Conservation (phyloP, 495 filamentous ascomycete species). For the Thozetella sp. region DNA sequence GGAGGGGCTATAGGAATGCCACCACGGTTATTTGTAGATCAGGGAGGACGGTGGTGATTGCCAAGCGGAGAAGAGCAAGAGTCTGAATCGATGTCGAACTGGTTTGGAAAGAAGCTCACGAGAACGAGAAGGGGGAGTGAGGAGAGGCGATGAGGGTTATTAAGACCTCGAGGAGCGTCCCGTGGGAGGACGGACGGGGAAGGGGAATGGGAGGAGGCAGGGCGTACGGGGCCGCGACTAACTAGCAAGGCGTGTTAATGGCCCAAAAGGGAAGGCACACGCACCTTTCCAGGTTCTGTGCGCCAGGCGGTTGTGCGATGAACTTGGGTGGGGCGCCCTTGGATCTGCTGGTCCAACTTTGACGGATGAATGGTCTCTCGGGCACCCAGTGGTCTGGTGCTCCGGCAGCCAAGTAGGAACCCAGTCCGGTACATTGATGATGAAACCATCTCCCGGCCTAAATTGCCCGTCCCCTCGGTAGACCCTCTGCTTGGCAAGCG, state of each 20-base stretch:
- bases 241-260: not conserved
- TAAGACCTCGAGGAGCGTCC: not conserved
- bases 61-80: no score
- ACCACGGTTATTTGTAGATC: not conserved
- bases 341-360: not conserved
- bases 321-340: not conserved
- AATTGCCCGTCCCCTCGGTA: not conserved
- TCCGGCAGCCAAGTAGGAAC: not conserved
- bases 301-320: not conserved
- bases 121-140: not conserved
- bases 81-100: not conserved
- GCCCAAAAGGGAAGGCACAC: not conserved
- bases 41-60: no score
- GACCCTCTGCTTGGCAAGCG: not conserved
- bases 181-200: no score
- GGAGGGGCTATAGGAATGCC: not conserved
- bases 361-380: not conserved
- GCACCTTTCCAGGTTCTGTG: constrained; percentile 1
- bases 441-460: not conserved
- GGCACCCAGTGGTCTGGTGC: not conserved
- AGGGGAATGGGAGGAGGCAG: no score
- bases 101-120: not conserved
- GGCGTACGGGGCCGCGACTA: not conserved
- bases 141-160: not conserved
- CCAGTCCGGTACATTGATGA: not conserved